Conservation (phyloP, 257 asterid species). For the Nicotiana noctiflora region DNA sequence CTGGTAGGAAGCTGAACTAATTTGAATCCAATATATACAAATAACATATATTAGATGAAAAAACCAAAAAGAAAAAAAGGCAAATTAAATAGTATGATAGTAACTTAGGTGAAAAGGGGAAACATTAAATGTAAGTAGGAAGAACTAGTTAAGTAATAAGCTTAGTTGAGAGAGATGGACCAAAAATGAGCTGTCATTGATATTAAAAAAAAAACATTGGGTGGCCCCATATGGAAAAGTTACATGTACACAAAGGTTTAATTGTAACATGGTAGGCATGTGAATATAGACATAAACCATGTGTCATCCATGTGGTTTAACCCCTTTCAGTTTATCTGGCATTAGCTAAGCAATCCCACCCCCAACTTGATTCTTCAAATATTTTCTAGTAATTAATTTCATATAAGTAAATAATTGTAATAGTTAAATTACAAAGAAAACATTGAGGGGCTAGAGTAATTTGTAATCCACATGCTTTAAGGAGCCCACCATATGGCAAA, state of each 20-base stretch:
- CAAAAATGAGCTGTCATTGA: slow-evolving; percentile 41
- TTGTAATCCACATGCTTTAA: slow-evolving; percentile 15
- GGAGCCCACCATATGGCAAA: slow-evolving; percentile 26
- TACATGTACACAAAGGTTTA: slow-evolving; percentile 48
- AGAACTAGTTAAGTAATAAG: not conserved
- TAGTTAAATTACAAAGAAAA: not conserved
- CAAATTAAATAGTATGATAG: not conserved
- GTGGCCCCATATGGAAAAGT: slow-evolving; percentile 42
- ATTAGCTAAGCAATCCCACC: slow-evolving; percentile 27
- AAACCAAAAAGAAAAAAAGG: not conserved
- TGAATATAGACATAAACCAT: slow-evolving; percentile 44
- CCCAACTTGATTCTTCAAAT: slow-evolving; percentile 13
- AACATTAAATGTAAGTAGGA: slow-evolving; percentile 8
- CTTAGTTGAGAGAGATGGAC: slow-evolving; percentile 19
- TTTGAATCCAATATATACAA: no score
- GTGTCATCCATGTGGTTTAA: slow-evolving; percentile 31
- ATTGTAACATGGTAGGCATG: slow-evolving; percentile 69
- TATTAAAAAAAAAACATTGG: slow-evolving; percentile 15
- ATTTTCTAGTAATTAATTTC: not conserved
- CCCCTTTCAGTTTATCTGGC: slow-evolving; percentile 34
- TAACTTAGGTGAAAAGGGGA: not conserved
- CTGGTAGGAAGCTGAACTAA: no score
- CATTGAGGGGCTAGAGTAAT: slow-evolving; percentile 17
- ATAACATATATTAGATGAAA: no score
- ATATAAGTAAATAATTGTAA: not conserved